Percentiles rank a stretch among this genome's conserved stretches.
Evolutionary conservation across 2,329 filamentous ascomycete species (phyloP).

Genomic region (Saccharata proteae): DNA sequence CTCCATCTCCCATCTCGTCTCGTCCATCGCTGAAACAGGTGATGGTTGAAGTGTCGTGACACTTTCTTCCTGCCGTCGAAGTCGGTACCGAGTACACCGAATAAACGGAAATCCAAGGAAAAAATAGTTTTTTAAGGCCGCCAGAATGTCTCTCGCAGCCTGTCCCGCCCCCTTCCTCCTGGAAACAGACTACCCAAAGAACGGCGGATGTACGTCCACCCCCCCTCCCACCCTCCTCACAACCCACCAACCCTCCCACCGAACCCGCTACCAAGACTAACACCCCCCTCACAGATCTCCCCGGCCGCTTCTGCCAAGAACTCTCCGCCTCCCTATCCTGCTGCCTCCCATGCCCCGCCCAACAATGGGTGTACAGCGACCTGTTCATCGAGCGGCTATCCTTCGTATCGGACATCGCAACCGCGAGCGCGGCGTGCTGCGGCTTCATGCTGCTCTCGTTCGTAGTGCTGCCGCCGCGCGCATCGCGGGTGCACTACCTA

Average conservation of each 20-base stretch:
- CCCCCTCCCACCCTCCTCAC: neutral
- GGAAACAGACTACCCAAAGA: constrained; percentile 11
- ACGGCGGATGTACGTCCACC: constrained; percentile 15
- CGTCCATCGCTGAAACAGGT: too few relatives aligned
- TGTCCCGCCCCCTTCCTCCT: constrained; percentile 17
- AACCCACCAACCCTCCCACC: neutral
- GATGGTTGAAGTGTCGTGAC: too few relatives aligned
- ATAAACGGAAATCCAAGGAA: too few relatives aligned
- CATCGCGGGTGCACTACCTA: constrained; percentile 78
- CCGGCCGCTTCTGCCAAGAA: constrained; percentile 40
- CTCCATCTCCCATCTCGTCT: too few relatives aligned
- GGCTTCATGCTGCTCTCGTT: constrained; percentile 66
- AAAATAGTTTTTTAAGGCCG: too few relatives aligned
- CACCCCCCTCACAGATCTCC: constrained; percentile 25
- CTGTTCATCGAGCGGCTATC: constrained; percentile 53
- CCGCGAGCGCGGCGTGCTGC: too few relatives aligned
- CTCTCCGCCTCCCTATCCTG: constrained; percentile 42
- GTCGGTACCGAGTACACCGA: too few relatives aligned
- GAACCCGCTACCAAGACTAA: neutral
- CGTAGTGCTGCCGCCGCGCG: constrained; percentile 63
- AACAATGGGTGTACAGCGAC: constrained; percentile 52
- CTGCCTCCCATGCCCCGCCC: constrained; percentile 74
- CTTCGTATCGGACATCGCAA: too few relatives aligned
- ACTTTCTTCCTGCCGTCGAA: too few relatives aligned
- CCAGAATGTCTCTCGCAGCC: neutral